phyloP scores from a whole-genome alignment of 495 filamentous ascomycete species.

The Lepraria neglecta region DNA sequence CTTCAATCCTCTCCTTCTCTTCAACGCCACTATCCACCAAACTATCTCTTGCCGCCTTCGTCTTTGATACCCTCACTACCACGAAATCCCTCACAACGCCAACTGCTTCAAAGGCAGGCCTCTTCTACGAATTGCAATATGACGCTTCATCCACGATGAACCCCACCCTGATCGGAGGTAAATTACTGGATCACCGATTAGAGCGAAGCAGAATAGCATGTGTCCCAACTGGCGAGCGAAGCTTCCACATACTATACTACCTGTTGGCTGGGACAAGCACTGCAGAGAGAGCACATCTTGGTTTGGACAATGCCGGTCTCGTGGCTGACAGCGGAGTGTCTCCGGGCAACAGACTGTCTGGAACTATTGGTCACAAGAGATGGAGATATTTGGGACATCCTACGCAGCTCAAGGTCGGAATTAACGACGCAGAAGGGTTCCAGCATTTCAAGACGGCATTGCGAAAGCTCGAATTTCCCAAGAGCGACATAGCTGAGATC shows the following conservation, averaged over 20 bases:
- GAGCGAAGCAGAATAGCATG: slow-evolving; percentile 84
- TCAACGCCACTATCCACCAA: slow-evolving; percentile 89
- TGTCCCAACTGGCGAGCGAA: slow-evolving; percentile 91
- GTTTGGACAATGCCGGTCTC: slow-evolving; percentile 56
- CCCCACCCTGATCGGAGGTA: slow-evolving; percentile 84
- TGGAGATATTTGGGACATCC: slow-evolving; percentile 97
- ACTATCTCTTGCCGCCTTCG: slow-evolving; percentile 83
- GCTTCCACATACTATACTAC: slow-evolving; percentile 95
- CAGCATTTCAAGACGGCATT: slow-evolving; percentile 96
- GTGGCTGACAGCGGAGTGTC: slow-evolving; percentile 32
- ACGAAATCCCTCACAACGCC: slow-evolving; percentile 96
- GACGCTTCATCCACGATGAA: slow-evolving; percentile 75
- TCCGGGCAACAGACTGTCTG: slow-evolving; percentile 44
- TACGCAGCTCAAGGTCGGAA: slow-evolving; percentile 90
- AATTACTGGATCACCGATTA: slow-evolving; percentile 85
- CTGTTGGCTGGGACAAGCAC: slow-evolving; percentile 84
- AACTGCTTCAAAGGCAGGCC: slow-evolving; percentile 87
- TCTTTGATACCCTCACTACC: slow-evolving; percentile 92
- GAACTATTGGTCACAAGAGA: slow-evolving; percentile 59
- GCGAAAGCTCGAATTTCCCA: slow-evolving; percentile 86
- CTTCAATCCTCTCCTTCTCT: slow-evolving; percentile 75
- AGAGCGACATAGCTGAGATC: slow-evolving; percentile 89
- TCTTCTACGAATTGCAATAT: slow-evolving; percentile 94
- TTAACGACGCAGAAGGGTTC: slow-evolving; percentile 93
- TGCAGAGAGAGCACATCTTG: slow-evolving; percentile 83